Evolutionary conservation across 768 basidiomycete species (phyloP).

Genomic region (Leucosporidium creatinivorum): DNA sequence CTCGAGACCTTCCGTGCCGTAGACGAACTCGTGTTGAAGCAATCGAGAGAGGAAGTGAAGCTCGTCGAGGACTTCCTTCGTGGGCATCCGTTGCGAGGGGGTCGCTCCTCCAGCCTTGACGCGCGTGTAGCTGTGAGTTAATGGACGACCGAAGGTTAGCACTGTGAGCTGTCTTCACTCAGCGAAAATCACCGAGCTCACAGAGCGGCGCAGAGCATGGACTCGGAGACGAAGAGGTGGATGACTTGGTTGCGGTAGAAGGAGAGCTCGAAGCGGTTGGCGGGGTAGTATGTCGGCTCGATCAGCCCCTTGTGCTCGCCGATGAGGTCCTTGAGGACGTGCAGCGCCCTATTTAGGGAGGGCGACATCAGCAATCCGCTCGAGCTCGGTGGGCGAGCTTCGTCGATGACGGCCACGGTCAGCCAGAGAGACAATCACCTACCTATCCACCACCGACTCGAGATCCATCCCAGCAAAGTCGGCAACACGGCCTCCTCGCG

Average conservation of each 20-base stretch:
- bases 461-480: constrained; percentile 31
- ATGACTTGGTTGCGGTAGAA: constrained; percentile 36
- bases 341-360: constrained; percentile 27
- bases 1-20: constrained; percentile 31
- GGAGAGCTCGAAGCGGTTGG: constrained; percentile 32
- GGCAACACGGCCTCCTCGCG: constrained; percentile 31
- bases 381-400: no score
- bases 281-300: constrained; percentile 33
- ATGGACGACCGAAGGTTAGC: constrained; percentile 5
- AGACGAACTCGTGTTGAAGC: constrained; percentile 37
- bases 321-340: constrained; percentile 33
- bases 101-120: constrained; percentile 31
- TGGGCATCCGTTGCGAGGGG: constrained; percentile 22
- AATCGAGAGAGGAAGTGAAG: constrained; percentile 32
- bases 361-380: no score
- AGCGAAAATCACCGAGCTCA: neutral
- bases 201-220: constrained; percentile 16
- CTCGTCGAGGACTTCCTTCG: constrained; percentile 17
- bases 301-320: constrained; percentile 31
- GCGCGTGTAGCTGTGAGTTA: constrained; percentile 18
- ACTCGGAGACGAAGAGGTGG: constrained; percentile 35
- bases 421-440: no score
- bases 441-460: constrained; percentile 34
- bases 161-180: neutral
- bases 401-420: no score